phyloP scores from a whole-genome alignment of 2,329 filamentous ascomycete genomes.

The Trematosphaeria pertusa region DNA sequence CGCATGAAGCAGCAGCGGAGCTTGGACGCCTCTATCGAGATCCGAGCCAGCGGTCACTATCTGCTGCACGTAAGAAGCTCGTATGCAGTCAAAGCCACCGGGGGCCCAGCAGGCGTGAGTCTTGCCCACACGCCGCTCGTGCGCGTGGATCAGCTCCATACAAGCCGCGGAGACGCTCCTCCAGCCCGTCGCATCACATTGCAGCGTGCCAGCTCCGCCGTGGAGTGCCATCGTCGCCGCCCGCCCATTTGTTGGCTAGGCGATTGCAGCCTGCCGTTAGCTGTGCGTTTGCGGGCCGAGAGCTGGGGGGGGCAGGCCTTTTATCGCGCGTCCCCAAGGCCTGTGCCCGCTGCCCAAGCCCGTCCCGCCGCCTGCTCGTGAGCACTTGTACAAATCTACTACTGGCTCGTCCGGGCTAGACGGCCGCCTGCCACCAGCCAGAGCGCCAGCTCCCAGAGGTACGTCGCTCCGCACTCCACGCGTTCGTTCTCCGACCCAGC shows the following conservation, averaged over 20 bases:
- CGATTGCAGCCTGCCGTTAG: conserved; percentile 4
- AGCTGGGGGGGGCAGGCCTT: conserved; percentile 14
- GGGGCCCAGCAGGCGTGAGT: not conserved
- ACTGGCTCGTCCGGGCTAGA: too few relatives aligned
- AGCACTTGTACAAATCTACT: too few relatives aligned
- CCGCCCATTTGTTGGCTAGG: too few relatives aligned
- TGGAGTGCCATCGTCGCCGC: too few relatives aligned
- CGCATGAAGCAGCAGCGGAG: conserved; percentile 3
- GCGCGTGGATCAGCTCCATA: too few relatives aligned
- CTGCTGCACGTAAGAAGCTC: conserved; percentile 29
- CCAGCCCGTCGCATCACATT: not conserved
- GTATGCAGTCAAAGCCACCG: not conserved
- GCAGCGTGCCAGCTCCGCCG: too few relatives aligned
- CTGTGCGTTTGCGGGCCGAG: conserved; percentile 1
- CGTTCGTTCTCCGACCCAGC: conserved; percentile 15
- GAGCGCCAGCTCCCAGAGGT: conserved; percentile 15
- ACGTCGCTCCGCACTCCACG: conserved; percentile 17
- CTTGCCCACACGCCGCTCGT: too few relatives aligned
- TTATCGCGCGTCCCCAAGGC: too few relatives aligned
- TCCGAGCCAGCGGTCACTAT: conserved; percentile 35
- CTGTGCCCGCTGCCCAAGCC: too few relatives aligned
- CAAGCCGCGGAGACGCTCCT: too few relatives aligned
- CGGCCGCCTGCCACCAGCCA: conserved; percentile 4
- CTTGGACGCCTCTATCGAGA: conserved; percentile 15
- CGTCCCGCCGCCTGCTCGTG: too few relatives aligned